These are phyloP conservation scores for Pleurostoma richardsiae DNA, from an alignment of 2,329 filamentous ascomycete species.

Conservation along the genomic window DNA sequence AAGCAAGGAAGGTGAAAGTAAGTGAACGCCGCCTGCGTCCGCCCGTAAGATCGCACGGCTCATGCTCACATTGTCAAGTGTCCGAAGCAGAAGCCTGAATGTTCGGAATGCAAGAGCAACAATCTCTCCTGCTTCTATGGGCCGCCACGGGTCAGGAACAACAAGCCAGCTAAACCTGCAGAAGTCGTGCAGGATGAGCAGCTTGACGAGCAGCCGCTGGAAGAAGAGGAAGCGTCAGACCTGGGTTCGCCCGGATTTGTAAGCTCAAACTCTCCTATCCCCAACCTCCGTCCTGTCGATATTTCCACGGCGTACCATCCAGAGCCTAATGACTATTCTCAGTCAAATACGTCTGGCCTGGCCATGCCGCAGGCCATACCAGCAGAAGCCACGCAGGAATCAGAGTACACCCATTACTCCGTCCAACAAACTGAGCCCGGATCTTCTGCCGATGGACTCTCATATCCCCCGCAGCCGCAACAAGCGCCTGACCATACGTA, in stretches of 20 bases:
- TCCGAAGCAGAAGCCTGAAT: slow-evolving; percentile 26
- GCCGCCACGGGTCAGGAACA: slow-evolving; percentile 5
- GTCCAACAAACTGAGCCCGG: background rate
- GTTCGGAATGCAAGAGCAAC: slow-evolving; percentile 17
- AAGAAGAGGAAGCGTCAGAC: slow-evolving; percentile 8
- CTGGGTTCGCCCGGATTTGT: slow-evolving; percentile 8
- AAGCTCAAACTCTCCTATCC: slow-evolving; percentile 12
- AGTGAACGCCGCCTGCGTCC: slow-evolving; percentile 1
- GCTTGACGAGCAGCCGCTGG: background rate
- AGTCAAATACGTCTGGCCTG: slow-evolving; percentile 15
- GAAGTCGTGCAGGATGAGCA: slow-evolving; percentile 2
- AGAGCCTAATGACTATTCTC: slow-evolving; percentile 18
- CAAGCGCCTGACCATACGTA: slow-evolving; percentile 1
- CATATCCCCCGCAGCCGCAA: slow-evolving; percentile 6
- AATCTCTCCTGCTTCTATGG: slow-evolving; percentile 9
- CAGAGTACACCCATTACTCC: slow-evolving; percentile 4
- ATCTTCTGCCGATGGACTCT: background rate
- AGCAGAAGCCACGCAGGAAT: slow-evolving; percentile 1
- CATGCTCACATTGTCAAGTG: slow-evolving; percentile 12
- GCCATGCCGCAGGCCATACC: slow-evolving; percentile 14
- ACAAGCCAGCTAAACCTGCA: background rate
- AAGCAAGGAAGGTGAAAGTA: slow-evolving; percentile 19
- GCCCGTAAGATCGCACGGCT: too few relatives aligned
- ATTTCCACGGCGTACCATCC: slow-evolving; percentile 8
- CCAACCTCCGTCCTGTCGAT: slow-evolving; percentile 16